These are phyloP conservation scores for Lophiotrema nucula DNA, from an alignment of 495 filamentous ascomycete genomes.

Conservation along the genomic window DNA sequence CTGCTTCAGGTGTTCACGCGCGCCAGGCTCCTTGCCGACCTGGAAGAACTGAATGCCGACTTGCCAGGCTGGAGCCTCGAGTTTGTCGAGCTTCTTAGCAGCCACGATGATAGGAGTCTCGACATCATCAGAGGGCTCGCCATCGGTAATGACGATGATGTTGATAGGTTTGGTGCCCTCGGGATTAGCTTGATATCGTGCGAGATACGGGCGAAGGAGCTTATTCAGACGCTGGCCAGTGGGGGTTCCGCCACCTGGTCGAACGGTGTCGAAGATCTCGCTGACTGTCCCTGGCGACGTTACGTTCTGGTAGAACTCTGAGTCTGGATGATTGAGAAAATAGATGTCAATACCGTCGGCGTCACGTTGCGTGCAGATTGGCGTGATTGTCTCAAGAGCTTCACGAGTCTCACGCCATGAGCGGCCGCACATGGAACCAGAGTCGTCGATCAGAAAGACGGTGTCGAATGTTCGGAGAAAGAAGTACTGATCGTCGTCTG, in stretches of 20 bases:
- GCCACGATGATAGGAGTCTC: slow-evolving; percentile 66
- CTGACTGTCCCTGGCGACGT: slow-evolving; percentile 52
- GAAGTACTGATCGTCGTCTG: slow-evolving; percentile 66
- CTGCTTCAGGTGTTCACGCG: slow-evolving; percentile 62
- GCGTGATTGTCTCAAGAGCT: slow-evolving; percentile 74
- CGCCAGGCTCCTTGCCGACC: slow-evolving; percentile 72
- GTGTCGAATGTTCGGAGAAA: slow-evolving; percentile 90
- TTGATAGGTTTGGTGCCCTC: slow-evolving; percentile 76
- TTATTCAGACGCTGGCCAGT: slow-evolving; percentile 70
- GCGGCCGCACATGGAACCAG: slow-evolving; percentile 75
- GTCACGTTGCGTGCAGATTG: slow-evolving; percentile 81
- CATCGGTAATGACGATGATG: slow-evolving; percentile 92
- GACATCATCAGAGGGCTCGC: slow-evolving; percentile 77
- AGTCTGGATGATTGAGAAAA: slow-evolving; percentile 72
- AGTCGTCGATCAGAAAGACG: slow-evolving; percentile 91
- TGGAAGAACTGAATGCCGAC: slow-evolving; percentile 97
- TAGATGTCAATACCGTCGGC: slow-evolving; percentile 89
- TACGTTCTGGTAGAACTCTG: slow-evolving; percentile 56
- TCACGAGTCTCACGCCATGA: slow-evolving; percentile 74
- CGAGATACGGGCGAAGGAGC: slow-evolving; percentile 73
- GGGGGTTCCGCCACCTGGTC: slow-evolving; percentile 66
- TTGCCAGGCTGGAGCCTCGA: slow-evolving; percentile 77
- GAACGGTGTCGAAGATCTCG: slow-evolving; percentile 65
- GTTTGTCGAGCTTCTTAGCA: slow-evolving; percentile 68
- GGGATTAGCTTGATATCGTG: slow-evolving; percentile 41